Percentiles rank a stretch among this genome's conserved stretches.
Conservation (phyloP, 2,329 filamentous ascomycete genomes). For the Chaetomium sp. region DNA sequence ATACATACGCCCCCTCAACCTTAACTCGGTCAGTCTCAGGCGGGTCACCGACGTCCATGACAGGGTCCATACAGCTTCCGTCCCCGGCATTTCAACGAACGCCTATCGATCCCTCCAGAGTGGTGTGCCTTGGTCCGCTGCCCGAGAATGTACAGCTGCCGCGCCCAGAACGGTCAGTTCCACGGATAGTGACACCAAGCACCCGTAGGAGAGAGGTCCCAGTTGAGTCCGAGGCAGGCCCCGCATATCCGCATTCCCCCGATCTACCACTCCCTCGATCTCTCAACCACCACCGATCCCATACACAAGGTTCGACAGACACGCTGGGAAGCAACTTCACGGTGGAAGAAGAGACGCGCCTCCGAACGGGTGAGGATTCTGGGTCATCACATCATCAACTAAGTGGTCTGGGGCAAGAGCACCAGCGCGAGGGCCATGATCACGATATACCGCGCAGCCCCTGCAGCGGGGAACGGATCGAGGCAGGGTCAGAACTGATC, state of each 20-base stretch:
- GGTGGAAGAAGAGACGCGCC: slow-evolving; percentile 40
- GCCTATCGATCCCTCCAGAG: slow-evolving; percentile 45
- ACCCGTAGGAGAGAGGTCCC: slow-evolving; percentile 10
- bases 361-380: slow-evolving; percentile 25
- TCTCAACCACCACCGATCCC: slow-evolving; percentile 15
- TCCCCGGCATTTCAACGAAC: slow-evolving; percentile 38
- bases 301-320: slow-evolving; percentile 29
- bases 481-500: slow-evolving; percentile 39
- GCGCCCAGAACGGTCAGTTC: slow-evolving; percentile 24
- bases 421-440: slow-evolving; percentile 4
- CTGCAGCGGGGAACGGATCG: slow-evolving; percentile 37
- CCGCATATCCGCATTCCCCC: slow-evolving; percentile 14
- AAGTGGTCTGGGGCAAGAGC: slow-evolving; percentile 8
- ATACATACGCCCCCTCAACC: slow-evolving; percentile 24
- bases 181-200: slow-evolving; percentile 26
- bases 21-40: slow-evolving; percentile 28
- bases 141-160: slow-evolving; percentile 42
- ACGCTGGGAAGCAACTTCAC: slow-evolving; percentile 54
- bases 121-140: slow-evolving; percentile 50
- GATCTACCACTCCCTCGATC: slow-evolving; percentile 6
- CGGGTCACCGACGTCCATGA: slow-evolving; percentile 23
- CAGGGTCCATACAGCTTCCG: slow-evolving; percentile 28
- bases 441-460: slow-evolving; percentile 21
- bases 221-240: neutral
- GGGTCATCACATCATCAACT: slow-evolving; percentile 18